phyloP scores from a whole-genome alignment of 169 alveolate species.

The Fabrea salina region DNA sequence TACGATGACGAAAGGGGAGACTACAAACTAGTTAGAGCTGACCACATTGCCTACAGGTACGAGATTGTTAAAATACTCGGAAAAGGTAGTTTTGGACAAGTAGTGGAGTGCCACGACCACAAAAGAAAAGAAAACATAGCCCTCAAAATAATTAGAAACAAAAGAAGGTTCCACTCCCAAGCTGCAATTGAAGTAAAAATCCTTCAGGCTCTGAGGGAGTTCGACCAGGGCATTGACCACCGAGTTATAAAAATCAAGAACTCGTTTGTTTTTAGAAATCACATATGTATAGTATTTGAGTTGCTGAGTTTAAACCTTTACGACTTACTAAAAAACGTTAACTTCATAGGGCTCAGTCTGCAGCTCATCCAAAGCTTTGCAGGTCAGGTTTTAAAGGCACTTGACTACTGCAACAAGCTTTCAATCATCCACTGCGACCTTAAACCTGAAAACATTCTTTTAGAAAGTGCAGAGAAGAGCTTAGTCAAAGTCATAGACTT shows the following conservation, averaged over 20 bases:
- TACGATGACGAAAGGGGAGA: slow-evolving; percentile 82
- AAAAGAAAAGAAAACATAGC: slow-evolving; percentile 69
- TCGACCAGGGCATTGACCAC: slow-evolving; percentile 61
- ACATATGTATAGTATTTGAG: slow-evolving; percentile 79
- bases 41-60: slow-evolving; percentile 74
- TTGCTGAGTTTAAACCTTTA: slow-evolving; percentile 65
- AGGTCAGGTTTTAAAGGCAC: slow-evolving; percentile 55
- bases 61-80: slow-evolving; percentile 71
- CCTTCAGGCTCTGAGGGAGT: slow-evolving; percentile 51
- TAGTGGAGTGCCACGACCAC: slow-evolving; percentile 76
- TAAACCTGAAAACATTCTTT: slow-evolving; percentile 80
- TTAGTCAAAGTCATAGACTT: slow-evolving; percentile 71
- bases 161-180: slow-evolving; percentile 64
- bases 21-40: slow-evolving; percentile 52
- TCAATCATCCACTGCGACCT: slow-evolving; percentile 79
- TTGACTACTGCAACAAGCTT: slow-evolving; percentile 48
- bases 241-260: slow-evolving; percentile 68
- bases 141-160: slow-evolving; percentile 74
- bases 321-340: slow-evolving; percentile 54
- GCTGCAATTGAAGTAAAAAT: slow-evolving; percentile 76
- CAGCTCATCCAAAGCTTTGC: slow-evolving; percentile 59
- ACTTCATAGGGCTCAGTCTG: slow-evolving; percentile 56
- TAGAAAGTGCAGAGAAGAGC: slow-evolving; percentile 49
- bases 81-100: slow-evolving; percentile 85
- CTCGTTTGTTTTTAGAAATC: slow-evolving; percentile 75